phyloP scores from a whole-genome alignment of 148 eudicot species.

The Fallopia convolvulus region DNA sequence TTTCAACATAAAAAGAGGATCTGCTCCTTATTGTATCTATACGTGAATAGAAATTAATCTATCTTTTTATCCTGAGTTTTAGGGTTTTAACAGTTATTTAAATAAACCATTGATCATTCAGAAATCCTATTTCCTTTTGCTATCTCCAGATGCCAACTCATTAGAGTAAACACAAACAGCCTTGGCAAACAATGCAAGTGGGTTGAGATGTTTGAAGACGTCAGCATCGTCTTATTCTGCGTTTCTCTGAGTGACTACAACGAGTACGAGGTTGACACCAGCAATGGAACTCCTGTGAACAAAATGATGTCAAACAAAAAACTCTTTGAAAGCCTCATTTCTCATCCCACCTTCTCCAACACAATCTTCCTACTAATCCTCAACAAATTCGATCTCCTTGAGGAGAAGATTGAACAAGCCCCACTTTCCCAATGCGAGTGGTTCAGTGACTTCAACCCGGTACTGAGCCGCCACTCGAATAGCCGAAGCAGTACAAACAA shows the following conservation, averaged over 20 bases:
- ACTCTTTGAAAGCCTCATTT: constrained; percentile 47
- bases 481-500: constrained; percentile 15
- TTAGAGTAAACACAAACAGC: constrained; percentile 45
- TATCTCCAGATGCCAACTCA: constrained; percentile 45
- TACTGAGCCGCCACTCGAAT: constrained; percentile 37
- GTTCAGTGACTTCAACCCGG: constrained; percentile 71
- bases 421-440: constrained; percentile 62
- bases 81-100: not conserved
- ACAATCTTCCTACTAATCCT: constrained; percentile 59
- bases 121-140: not conserved
- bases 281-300: constrained; percentile 37
- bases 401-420: constrained; percentile 53
- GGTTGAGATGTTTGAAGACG: constrained; percentile 81
- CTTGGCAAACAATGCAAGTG: constrained; percentile 75
- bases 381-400: constrained; percentile 67
- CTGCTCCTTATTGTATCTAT: too few species aligned
- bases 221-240: constrained; percentile 44
- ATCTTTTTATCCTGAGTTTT: too few species aligned
- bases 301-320: constrained; percentile 64
- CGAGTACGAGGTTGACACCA: constrained; percentile 25
- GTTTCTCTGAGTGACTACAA: constrained; percentile 54
- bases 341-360: constrained; percentile 34
- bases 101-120: not conserved
- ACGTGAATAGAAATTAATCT: too few species aligned
- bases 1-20: too few species aligned